Conservation (phyloP, 352 stramenopile species). For the Globisporangium takayamanum region DNA sequence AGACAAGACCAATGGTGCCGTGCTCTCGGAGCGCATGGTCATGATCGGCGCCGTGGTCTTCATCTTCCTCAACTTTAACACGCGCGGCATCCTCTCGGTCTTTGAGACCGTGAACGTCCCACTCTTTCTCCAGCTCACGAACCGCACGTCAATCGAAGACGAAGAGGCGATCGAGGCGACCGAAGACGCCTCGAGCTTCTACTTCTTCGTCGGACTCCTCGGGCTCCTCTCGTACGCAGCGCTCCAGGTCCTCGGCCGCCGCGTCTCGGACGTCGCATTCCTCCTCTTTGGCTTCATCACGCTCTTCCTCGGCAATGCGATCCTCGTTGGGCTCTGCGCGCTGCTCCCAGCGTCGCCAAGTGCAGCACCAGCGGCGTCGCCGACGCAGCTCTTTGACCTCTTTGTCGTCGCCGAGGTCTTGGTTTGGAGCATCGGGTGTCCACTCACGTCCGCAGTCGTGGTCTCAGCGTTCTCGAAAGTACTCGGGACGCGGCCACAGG, state of each 20-base stretch:
- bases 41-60: conserved; percentile 42
- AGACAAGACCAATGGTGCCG: neutral
- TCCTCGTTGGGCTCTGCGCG: conserved; percentile 29
- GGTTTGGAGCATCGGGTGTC: conserved; percentile 59
- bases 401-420: conserved; percentile 43
- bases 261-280: conserved; percentile 33
- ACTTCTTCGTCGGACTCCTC: conserved; percentile 46
- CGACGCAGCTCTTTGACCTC: conserved; percentile 18
- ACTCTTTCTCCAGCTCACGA: conserved; percentile 40
- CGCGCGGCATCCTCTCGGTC: conserved; percentile 53
- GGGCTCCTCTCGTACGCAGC: conserved; percentile 36
- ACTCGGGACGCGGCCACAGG: conserved; percentile 42
- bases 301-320: conserved; percentile 36
- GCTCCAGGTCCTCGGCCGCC: conserved; percentile 28
- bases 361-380: conserved; percentile 3
- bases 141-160: conserved; percentile 19
- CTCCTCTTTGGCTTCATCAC: conserved; percentile 43
- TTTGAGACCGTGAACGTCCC: conserved; percentile 72
- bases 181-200: conserved; percentile 35
- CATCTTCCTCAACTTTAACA: conserved; percentile 63
- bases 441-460: conserved; percentile 43
- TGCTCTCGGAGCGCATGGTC: conserved; percentile 28
- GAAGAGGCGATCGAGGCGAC: conserved; percentile 21
- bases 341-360: conserved; percentile 8
- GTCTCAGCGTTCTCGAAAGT: conserved; percentile 56